Conservation (phyloP, 768 basidiomycete species). For the Amanita muscaria region DNA sequence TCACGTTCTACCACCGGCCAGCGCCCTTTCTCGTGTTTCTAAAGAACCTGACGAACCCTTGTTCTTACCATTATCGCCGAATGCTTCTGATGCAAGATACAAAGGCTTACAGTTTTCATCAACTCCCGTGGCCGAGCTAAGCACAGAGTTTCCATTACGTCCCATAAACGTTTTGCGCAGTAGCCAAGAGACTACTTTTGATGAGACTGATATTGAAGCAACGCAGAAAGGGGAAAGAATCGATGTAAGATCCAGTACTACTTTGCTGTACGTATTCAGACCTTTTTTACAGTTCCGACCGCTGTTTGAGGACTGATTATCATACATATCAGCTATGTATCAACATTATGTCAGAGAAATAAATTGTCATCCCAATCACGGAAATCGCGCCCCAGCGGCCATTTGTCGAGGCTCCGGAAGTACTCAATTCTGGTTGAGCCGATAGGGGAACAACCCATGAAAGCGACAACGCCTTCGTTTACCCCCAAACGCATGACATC, state of each 20-base stretch:
- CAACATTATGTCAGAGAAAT: slow-evolving; percentile 16
- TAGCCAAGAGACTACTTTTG: too few relatives aligned
- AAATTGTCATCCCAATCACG: slow-evolving; percentile 25
- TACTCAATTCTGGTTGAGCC: slow-evolving; percentile 17
- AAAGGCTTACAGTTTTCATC: too few relatives aligned
- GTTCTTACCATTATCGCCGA: slow-evolving; percentile 3
- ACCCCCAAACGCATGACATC: slow-evolving; percentile 22
- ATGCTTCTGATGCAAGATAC: neutral
- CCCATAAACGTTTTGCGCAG: too few relatives aligned
- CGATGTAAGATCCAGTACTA: neutral
- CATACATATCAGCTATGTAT: too few relatives aligned
- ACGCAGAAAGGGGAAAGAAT: slow-evolving; percentile 22
- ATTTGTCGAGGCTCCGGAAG: slow-evolving; percentile 19
- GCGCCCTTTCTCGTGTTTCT: too few relatives aligned
- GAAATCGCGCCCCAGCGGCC: slow-evolving; percentile 21
- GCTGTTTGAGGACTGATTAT: slow-evolving; percentile 39
- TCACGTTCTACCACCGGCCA: too few relatives aligned
- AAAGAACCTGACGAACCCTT: slow-evolving; percentile 3
- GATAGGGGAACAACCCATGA: slow-evolving; percentile 12
- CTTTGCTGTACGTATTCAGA: slow-evolving; percentile 3
- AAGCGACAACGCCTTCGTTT: slow-evolving; percentile 13
- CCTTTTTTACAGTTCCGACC: slow-evolving; percentile 35
- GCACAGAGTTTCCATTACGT: too few relatives aligned
- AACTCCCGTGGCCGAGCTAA: too few relatives aligned
- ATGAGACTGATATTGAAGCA: slow-evolving; percentile 5